phyloP scores from a whole-genome alignment of 768 basidiomycete species.

The Postia placenta region DNA sequence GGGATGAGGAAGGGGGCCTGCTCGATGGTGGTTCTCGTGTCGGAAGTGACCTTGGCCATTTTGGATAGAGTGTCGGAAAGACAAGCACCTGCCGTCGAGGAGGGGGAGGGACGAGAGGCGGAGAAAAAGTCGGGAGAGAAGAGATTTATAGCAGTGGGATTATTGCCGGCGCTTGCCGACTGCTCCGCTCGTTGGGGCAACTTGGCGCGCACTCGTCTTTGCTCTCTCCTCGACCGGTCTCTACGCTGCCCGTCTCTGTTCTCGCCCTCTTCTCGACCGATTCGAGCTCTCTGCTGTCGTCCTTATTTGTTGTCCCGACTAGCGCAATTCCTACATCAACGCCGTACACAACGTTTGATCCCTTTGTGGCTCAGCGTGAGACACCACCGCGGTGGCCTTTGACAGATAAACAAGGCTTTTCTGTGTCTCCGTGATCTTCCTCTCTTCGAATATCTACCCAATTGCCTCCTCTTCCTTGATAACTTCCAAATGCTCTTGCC shows the following conservation, averaged over 20 bases:
- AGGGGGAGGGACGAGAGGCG: slow-evolving; percentile 11
- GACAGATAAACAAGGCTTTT: no score
- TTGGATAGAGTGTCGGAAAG: slow-evolving; percentile 6
- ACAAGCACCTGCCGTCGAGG: slow-evolving; percentile 11
- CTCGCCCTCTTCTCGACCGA: background rate
- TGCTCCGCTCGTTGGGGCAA: slow-evolving; percentile 3
- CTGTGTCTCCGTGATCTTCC: no score
- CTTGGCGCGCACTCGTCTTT: background rate
- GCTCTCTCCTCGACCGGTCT: background rate
- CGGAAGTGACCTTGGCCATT: slow-evolving; percentile 13
- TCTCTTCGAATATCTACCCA: no score
- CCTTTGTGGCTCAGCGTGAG: no score
- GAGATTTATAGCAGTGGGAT: slow-evolving; percentile 13
- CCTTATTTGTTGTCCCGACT: no score
- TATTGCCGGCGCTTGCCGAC: slow-evolving; percentile 7
- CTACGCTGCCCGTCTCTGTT: background rate
- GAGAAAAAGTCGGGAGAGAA: slow-evolving; percentile 1
- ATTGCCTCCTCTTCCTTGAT: no score
- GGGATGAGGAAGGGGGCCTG: slow-evolving; percentile 68
- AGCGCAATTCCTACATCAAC: no score
- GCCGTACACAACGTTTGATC: no score
- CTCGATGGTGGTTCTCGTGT: slow-evolving; percentile 30
- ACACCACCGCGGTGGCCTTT: no score
- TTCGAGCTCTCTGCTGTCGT: background rate
- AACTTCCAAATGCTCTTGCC: no score